These are phyloP conservation scores for Wickerhamomyces sp. DNA, from an alignment of 1,139 yeast genomes.

Conservation along the genomic window DNA sequence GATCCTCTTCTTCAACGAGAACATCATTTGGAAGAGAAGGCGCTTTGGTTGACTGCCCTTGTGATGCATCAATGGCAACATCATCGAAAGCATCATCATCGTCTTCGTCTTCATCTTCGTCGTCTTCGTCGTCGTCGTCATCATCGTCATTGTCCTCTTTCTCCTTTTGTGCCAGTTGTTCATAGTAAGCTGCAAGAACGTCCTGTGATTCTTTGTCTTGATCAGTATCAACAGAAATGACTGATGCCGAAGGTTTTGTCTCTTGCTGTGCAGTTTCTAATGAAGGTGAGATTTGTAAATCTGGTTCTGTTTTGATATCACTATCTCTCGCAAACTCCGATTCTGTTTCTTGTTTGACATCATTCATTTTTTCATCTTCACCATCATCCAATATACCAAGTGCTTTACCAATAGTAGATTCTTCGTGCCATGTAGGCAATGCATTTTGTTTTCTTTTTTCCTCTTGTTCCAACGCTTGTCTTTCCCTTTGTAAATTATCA, in stretches of 20 bases:
- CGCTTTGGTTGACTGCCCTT: background rate
- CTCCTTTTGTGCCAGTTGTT: conserved; percentile 35
- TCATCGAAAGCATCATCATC: conserved; percentile 27
- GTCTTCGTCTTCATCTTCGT: conserved; percentile 45
- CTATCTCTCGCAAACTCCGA: conserved; percentile 27
- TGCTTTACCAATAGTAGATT: conserved; percentile 76
- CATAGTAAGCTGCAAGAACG: conserved; percentile 76
- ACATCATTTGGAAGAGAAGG: background rate
- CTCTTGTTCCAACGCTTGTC: conserved; percentile 61
- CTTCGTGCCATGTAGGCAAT: conserved; percentile 92
- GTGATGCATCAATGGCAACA: conserved; percentile 28
- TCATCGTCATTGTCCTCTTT: conserved; percentile 48
- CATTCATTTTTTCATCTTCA: conserved; percentile 28
- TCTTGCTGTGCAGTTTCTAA: too few relatives aligned
- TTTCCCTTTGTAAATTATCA: conserved; percentile 66
- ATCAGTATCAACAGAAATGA: conserved; percentile 22
- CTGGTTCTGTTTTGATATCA: conserved; percentile 8
- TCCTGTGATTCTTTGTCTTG: conserved; percentile 66
- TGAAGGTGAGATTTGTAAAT: too few relatives aligned
- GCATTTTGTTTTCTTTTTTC: conserved; percentile 89
- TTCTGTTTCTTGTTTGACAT: conserved; percentile 35
- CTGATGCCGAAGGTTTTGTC: too few relatives aligned
- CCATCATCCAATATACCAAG: conserved; percentile 50
- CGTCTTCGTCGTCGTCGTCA: conserved; percentile 50
- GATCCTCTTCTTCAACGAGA: conserved; percentile 6